Percentiles rank a stretch among this genome's conserved stretches.
Conservation (phyloP, 2,329 filamentous ascomycete genomes). For the Colletotrichum tofieldiae region DNA sequence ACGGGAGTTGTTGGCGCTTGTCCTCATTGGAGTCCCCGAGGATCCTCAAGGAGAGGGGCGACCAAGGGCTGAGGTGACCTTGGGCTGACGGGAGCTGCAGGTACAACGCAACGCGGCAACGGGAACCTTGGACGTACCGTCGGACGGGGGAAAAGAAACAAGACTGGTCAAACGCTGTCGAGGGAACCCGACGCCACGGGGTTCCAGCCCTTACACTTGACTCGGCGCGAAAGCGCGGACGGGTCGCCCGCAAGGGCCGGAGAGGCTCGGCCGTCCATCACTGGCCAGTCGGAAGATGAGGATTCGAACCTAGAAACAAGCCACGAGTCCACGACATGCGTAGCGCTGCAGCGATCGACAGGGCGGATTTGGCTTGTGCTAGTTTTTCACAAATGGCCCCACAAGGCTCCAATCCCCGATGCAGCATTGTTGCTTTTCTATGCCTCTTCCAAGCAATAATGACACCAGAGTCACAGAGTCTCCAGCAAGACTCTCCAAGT, state of each 20-base stretch:
- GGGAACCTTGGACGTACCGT: slow-evolving; percentile 14
- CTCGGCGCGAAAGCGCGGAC: slow-evolving; percentile 33
- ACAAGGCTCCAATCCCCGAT: slow-evolving; percentile 29
- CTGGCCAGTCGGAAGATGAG: slow-evolving; percentile 36
- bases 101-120: slow-evolving; percentile 24
- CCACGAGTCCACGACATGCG: slow-evolving; percentile 32
- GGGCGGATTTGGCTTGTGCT: slow-evolving; percentile 25
- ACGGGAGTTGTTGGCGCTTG: slow-evolving; percentile 14
- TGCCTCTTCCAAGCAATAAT: slow-evolving; percentile 11
- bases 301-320: slow-evolving; percentile 11
- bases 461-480: not conserved
- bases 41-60: slow-evolving; percentile 13
- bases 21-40: slow-evolving; percentile 1
- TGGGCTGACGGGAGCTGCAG: slow-evolving; percentile 35
- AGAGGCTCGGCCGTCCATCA: slow-evolving; percentile 5
- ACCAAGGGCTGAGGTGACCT: slow-evolving; percentile 16
- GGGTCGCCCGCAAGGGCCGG: slow-evolving; percentile 28
- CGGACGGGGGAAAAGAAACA: not conserved
- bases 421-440: not conserved
- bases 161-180: not conserved
- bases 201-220: slow-evolving; percentile 37
- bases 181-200: slow-evolving; percentile 24
- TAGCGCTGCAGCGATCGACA: slow-evolving; percentile 39
- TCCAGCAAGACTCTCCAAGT: not conserved
- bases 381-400: slow-evolving; percentile 32